A percentile compares a stretch with the other conserved stretches of the same genome.
Conservation (phyloP, 2,329 filamentous ascomycete species). For the Metarhizium humberi region DNA sequence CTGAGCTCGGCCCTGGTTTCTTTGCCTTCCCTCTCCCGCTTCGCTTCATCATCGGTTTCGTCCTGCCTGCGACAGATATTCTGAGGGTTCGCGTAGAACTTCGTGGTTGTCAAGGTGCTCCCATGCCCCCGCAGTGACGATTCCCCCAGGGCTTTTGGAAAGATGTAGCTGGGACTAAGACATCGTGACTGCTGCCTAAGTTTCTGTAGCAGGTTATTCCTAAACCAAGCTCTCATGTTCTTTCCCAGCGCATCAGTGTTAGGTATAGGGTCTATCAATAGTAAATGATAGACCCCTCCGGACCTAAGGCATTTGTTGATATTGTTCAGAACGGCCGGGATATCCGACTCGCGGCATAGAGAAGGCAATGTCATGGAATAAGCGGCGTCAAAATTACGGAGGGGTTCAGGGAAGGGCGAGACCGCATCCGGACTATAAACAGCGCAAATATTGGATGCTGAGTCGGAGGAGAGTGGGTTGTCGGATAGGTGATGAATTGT, state of each 20-base stretch:
- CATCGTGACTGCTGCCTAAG: slow-evolving; percentile 51
- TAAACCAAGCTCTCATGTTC: slow-evolving; percentile 49
- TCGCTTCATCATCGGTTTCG: slow-evolving; percentile 15
- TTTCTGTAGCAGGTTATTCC: slow-evolving; percentile 49
- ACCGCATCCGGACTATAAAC: slow-evolving; percentile 6
- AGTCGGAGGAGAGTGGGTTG: slow-evolving; percentile 2
- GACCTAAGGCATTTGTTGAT: slow-evolving; percentile 46
- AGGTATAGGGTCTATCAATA: slow-evolving; percentile 54
- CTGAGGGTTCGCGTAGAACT: slow-evolving; percentile 35
- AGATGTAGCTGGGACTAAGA: slow-evolving; percentile 45
- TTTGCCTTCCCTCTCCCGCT: slow-evolving; percentile 14
- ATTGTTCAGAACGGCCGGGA: slow-evolving; percentile 46
- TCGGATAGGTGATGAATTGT: slow-evolving; percentile 4
- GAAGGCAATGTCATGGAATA: slow-evolving; percentile 48
- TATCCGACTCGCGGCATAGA: slow-evolving; percentile 44
- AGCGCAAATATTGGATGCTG: not conserved
- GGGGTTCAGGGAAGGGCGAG: slow-evolving; percentile 26
- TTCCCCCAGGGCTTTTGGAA: slow-evolving; percentile 50
- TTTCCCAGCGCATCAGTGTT: slow-evolving; percentile 46
- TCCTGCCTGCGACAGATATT: slow-evolving; percentile 14
- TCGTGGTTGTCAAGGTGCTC: slow-evolving; percentile 37
- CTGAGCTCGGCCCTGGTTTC: slow-evolving; percentile 37
- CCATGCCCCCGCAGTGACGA: slow-evolving; percentile 40
- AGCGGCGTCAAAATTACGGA: slow-evolving; percentile 36
- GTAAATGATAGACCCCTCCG: slow-evolving; percentile 47